Evolutionary conservation across 2,329 filamentous ascomycete species (phyloP).

Genomic region (Eutypella sp.): DNA sequence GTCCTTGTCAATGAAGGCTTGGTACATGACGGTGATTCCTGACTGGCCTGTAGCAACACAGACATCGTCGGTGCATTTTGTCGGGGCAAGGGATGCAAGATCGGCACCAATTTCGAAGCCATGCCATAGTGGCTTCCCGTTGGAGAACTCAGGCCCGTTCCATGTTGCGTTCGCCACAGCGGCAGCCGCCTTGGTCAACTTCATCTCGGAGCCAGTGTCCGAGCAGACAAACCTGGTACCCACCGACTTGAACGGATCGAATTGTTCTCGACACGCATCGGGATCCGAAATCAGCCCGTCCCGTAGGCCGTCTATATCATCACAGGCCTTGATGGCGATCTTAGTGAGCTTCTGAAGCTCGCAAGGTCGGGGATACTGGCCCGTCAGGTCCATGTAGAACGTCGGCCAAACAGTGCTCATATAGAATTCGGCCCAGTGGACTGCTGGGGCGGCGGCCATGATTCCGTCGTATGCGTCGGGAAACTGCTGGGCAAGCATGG

Average conservation of each 20-base stretch:
- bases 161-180: slow-evolving; percentile 12
- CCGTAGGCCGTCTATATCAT: slow-evolving; percentile 36
- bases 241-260: slow-evolving; percentile 24
- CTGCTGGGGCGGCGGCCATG: slow-evolving; percentile 40
- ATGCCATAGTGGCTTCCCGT: slow-evolving; percentile 14
- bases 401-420: slow-evolving; percentile 23
- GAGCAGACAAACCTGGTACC: slow-evolving; percentile 18
- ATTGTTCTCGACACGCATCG: slow-evolving; percentile 29
- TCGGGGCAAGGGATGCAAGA: slow-evolving; percentile 12
- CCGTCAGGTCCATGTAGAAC: slow-evolving; percentile 23
- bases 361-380: slow-evolving; percentile 28
- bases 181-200: slow-evolving; percentile 8
- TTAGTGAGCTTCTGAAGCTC: slow-evolving; percentile 31
- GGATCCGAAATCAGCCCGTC: slow-evolving; percentile 40
- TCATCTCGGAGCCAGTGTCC: slow-evolving; percentile 2
- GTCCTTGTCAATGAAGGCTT: too few species aligned
- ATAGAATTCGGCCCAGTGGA: slow-evolving; percentile 30
- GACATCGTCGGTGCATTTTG: slow-evolving; percentile 5
- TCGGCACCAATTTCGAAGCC: slow-evolving; percentile 10
- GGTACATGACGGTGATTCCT: too few species aligned
- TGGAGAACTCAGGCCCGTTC: slow-evolving; percentile 5
- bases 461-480: slow-evolving; percentile 51
- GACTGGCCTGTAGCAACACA: slow-evolving; percentile 5
- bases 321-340: slow-evolving; percentile 37
- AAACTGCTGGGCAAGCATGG: slow-evolving; percentile 46